Conservation (phyloP, 1,139 yeast species). For the Spathaspora sp. region DNA sequence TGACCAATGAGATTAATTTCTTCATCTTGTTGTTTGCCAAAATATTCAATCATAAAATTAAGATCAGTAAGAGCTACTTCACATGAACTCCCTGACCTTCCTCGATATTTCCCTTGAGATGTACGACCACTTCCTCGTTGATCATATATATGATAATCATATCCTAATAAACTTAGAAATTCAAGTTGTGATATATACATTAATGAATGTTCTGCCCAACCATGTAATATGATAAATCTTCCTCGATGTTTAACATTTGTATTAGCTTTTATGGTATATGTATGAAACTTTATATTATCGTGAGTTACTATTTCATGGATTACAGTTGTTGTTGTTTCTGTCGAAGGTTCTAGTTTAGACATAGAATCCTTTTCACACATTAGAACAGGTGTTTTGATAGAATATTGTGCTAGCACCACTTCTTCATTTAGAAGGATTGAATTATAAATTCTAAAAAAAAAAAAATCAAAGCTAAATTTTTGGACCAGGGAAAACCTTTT, state of each 20-base stretch:
- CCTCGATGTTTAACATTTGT: constrained; percentile 12
- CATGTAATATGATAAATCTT: constrained; percentile 20
- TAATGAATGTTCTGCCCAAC: constrained; percentile 23
- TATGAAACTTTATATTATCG: constrained; percentile 17
- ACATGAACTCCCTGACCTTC: constrained; percentile 4
- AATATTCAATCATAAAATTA: constrained; percentile 19
- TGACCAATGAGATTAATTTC: constrained; percentile 18
- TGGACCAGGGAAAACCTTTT: not conserved
- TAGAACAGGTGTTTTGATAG: not conserved
- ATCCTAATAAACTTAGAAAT: constrained; percentile 18
- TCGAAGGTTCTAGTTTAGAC: not conserved
- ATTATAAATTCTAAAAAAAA: not conserved
- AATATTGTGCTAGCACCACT: not conserved
- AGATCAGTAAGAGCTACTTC: constrained; percentile 16
- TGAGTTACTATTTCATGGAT: constrained; percentile 6
- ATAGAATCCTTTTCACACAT: constrained; percentile 1
- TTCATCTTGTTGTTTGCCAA: not conserved
- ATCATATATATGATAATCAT: constrained; percentile 20
- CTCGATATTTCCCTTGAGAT: constrained; percentile 13
- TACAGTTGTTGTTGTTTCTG: not conserved
- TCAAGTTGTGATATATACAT: constrained; percentile 23
- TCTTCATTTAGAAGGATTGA: not conserved
- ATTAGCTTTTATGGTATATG: constrained; percentile 13
- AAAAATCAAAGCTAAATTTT: not conserved
- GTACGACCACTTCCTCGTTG: constrained; percentile 25